A percentile compares a stretch with the other conserved stretches of the same genome.
phyloP scores from a whole-genome alignment of 192 early-diverging fungal genomes.

The Coemansia sp. region DNA sequence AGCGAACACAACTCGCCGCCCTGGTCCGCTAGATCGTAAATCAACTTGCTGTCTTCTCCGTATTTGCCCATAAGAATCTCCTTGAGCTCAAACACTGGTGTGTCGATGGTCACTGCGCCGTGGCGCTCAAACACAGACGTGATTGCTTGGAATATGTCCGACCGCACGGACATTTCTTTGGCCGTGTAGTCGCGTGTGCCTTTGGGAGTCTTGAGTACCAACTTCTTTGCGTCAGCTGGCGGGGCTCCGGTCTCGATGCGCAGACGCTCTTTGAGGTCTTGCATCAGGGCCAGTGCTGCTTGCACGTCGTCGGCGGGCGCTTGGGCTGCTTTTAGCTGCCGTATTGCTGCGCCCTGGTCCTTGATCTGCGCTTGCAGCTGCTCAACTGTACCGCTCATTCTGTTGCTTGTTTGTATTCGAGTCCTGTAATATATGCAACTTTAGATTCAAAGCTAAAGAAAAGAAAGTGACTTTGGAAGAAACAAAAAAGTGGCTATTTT shows the following conservation, averaged over 20 bases:
- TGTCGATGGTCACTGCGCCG: constrained; percentile 97
- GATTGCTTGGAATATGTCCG: constrained; percentile 88
- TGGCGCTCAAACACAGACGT: constrained; percentile 88
- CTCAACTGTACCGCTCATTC: constrained; percentile 27
- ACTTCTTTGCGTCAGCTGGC: constrained; percentile 19
- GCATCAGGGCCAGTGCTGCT: constrained; percentile 60
- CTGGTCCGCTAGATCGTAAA: constrained; percentile 96
- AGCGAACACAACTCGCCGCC: constrained; percentile 95
- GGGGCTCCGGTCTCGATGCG: constrained; percentile 32
- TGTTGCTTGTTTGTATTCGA: background rate
- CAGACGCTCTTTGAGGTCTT: constrained; percentile 63
- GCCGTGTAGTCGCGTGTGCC: constrained; percentile 94
- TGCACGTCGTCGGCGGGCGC: constrained; percentile 60
- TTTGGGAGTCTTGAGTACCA: constrained; percentile 78
- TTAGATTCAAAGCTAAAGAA: constrained; percentile 2
- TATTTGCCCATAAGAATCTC: constrained; percentile 97
- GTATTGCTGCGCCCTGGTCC: constrained; percentile 61
- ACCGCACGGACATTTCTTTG: constrained; percentile 96
- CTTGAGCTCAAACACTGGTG: constrained; percentile 97
- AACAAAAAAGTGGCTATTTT: too few species aligned
- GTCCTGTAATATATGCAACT: background rate
- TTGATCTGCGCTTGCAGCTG: constrained; percentile 55
- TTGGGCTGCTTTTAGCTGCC: constrained; percentile 61
- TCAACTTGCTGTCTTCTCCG: constrained; percentile 97
- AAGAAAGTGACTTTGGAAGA: background rate